Conservation (phyloP, 1,284 basidiomycete genomes). For the Trichosporon faecale region DNA sequence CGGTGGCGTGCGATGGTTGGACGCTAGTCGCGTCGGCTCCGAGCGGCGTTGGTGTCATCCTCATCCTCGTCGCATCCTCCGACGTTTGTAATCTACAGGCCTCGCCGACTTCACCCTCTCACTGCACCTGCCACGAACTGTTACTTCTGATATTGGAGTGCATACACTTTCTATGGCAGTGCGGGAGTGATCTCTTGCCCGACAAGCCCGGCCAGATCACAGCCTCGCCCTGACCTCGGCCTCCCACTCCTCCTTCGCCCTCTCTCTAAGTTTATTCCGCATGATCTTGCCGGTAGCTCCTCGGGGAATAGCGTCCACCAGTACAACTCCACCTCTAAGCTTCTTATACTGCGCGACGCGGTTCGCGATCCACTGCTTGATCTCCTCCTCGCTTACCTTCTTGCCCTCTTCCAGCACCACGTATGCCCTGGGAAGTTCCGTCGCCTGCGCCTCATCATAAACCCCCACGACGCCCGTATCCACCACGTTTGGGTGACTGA, state of each 20-base stretch:
- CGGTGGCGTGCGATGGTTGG: no score
- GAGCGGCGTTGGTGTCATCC: no score
- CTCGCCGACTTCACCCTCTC: no score
- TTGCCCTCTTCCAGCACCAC: slow-evolving; percentile 61
- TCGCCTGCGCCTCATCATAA: slow-evolving; percentile 61
- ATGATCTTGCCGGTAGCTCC: slow-evolving; percentile 46
- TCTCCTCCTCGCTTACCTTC: slow-evolving; percentile 34
- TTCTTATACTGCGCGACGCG: slow-evolving; percentile 57
- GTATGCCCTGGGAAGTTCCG: slow-evolving; percentile 65
- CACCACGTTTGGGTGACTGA: slow-evolving; percentile 67
- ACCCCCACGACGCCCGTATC: slow-evolving; percentile 72
- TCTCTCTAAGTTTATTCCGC: slow-evolving; percentile 29
- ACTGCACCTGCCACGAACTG: no score
- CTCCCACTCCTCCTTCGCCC: slow-evolving; percentile 17
- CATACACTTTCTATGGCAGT: no score
- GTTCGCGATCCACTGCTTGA: slow-evolving; percentile 59
- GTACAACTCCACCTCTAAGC: slow-evolving; percentile 54
- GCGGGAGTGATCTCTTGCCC: no score
- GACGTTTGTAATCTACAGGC: no score
- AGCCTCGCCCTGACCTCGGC: neutral
- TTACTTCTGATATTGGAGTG: no score
- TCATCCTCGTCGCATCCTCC: no score
- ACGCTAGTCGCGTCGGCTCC: no score
- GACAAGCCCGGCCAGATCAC: no score
- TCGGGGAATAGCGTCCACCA: slow-evolving; percentile 55